These are phyloP conservation scores for Yamadazyma laniorum DNA, from an alignment of 805 yeast genomes.

Conservation along the genomic window DNA sequence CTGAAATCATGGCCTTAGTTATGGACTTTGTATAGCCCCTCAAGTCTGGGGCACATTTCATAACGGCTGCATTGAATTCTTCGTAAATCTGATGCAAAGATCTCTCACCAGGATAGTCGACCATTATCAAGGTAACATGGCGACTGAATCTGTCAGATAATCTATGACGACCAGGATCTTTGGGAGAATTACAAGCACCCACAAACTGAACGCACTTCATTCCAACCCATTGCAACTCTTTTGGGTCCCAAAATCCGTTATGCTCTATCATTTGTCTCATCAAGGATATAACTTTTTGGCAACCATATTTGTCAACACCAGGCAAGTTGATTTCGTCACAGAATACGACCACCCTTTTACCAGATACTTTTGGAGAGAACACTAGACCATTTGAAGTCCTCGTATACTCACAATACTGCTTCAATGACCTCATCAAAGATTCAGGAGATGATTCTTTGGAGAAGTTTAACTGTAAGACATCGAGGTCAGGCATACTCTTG, in stretches of 20 bases:
- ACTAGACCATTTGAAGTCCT: constrained; percentile 49
- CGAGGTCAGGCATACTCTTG: constrained; percentile 53
- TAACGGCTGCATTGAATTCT: constrained; percentile 52
- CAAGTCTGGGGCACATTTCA: constrained; percentile 60
- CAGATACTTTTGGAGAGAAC: constrained; percentile 58
- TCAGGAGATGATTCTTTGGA: constrained; percentile 75
- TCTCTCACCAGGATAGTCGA: constrained; percentile 69
- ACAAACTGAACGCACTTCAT: constrained; percentile 70
- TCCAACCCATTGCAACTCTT: constrained; percentile 62
- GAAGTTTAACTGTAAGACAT: constrained; percentile 70
- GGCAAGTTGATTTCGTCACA: constrained; percentile 94
- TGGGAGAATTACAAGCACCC: constrained; percentile 94
- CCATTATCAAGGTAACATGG: constrained; percentile 62
- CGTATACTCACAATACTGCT: constrained; percentile 67
- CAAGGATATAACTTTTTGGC: constrained; percentile 69
- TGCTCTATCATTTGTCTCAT: constrained; percentile 73
- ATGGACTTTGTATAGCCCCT: constrained; percentile 52
- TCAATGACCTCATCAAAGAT: constrained; percentile 59
- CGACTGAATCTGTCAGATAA: constrained; percentile 63
- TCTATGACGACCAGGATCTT: constrained; percentile 68
- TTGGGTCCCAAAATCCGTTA: constrained; percentile 72
- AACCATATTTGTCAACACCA: constrained; percentile 62
- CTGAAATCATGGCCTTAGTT: constrained; percentile 63
- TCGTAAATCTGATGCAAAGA: constrained; percentile 70
- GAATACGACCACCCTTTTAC: constrained; percentile 75